phyloP scores from a whole-genome alignment of 495 filamentous ascomycete genomes.

The Xylaria scruposa region DNA sequence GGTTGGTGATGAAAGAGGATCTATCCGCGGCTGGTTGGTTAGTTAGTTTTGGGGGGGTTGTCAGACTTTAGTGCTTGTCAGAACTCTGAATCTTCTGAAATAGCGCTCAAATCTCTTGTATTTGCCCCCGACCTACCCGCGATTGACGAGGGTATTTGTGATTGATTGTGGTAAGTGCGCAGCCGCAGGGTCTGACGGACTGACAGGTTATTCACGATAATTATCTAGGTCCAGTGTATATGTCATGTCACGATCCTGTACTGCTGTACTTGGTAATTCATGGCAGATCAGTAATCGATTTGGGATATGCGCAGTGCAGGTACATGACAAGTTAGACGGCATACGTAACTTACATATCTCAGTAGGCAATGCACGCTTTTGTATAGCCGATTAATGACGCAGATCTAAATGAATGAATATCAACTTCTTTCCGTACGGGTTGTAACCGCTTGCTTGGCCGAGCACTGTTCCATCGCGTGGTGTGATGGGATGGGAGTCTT shows the following conservation, averaged over 20 bases:
- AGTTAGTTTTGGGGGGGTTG: not conserved
- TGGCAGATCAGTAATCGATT: not conserved
- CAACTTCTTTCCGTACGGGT: not conserved
- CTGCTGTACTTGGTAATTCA: not conserved
- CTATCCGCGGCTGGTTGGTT: slow-evolving; percentile 22
- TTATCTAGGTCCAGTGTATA: not conserved
- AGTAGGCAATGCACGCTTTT: not conserved
- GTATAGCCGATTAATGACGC: slow-evolving; percentile 3
- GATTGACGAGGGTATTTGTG: slow-evolving; percentile 12
- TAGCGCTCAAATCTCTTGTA: slow-evolving; percentile 11
- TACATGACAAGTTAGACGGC: not conserved
- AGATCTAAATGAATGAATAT: not conserved
- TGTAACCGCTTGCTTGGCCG: not conserved
- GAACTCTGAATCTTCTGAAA: slow-evolving; percentile 24
- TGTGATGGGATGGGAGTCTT: slow-evolving; percentile 12
- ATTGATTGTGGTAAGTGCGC: slow-evolving; percentile 8
- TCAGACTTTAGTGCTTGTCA: slow-evolving; percentile 27
- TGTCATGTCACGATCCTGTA: not conserved
- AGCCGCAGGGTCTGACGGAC: not conserved
- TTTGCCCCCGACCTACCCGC: slow-evolving; percentile 16
- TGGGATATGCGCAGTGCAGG: not conserved
- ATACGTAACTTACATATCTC: not conserved
- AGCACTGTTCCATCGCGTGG: slow-evolving; percentile 10
- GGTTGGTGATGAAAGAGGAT: slow-evolving; percentile 29
- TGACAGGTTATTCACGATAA: not conserved